phyloP scores from a whole-genome alignment of 108 stramenopile genomes.

The Bacterosira constricta region DNA sequence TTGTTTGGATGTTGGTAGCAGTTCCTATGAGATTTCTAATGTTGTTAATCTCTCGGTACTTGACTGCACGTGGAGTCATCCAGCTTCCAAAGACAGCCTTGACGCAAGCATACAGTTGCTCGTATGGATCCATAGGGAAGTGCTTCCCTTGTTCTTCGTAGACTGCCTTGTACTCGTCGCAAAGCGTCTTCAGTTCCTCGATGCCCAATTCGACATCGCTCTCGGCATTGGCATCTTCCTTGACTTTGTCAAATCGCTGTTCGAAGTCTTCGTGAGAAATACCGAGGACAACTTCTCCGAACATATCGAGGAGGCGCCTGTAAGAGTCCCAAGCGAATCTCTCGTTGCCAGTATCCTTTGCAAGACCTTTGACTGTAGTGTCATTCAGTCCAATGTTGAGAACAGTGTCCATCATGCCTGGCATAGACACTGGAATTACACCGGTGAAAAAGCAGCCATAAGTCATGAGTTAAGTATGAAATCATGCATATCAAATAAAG shows the following conservation, averaged over 20 bases:
- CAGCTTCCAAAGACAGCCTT: conserved; percentile 85
- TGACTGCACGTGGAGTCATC: conserved; percentile 84
- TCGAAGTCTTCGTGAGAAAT: conserved; percentile 83
- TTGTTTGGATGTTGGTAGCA: conserved; percentile 74
- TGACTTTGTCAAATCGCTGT: conserved; percentile 58
- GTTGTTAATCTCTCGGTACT: conserved; percentile 83
- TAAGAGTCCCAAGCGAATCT: conserved; percentile 85
- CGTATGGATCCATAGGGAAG: conserved; percentile 66
- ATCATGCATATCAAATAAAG: neutral
- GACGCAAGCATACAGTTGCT: conserved; percentile 73
- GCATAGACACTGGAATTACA: conserved; percentile 58
- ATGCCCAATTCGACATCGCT: conserved; percentile 65
- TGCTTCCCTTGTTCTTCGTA: conserved; percentile 51
- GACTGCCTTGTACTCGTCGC: conserved; percentile 63
- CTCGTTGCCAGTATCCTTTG: conserved; percentile 70
- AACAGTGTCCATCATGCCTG: conserved; percentile 83
- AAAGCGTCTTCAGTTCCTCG: conserved; percentile 63
- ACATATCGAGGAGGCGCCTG: conserved; percentile 88
- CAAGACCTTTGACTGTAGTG: conserved; percentile 69
- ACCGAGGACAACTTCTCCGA: conserved; percentile 80
- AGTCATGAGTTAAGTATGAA: neutral
- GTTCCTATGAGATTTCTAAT: conserved; percentile 77
- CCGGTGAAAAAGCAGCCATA: neutral
- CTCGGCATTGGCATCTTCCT: conserved; percentile 47
- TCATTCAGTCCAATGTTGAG: conserved; percentile 88